Evolutionary conservation across 2,329 filamentous ascomycete species (phyloP).

Genomic region (Tolypocladium cylindrosporum): DNA sequence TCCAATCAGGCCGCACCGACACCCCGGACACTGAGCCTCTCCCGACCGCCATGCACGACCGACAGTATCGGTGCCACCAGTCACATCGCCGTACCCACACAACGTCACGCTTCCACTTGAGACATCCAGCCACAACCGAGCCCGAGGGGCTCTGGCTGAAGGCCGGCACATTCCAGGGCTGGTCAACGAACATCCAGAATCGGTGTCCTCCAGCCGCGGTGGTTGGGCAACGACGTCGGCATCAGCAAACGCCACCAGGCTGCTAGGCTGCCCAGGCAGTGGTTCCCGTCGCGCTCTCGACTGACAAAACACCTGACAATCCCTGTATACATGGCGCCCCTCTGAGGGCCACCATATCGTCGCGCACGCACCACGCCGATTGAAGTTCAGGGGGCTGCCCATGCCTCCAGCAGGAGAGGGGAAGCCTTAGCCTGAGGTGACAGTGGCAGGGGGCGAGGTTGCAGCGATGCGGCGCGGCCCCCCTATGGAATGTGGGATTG

Average conservation of each 20-base stretch:
- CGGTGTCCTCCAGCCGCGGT: not conserved
- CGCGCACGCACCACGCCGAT: not conserved
- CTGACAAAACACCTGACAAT: not conserved
- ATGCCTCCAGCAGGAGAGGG: not conserved
- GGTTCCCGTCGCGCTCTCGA: not conserved
- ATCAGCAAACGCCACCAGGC: not conserved
- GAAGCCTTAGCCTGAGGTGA: not conserved
- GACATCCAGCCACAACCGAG: not conserved
- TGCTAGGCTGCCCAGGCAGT: too few species aligned
- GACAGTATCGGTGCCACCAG: not conserved
- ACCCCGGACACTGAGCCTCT: constrained; percentile 3
- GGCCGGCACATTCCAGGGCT: not conserved
- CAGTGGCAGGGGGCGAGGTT: not conserved
- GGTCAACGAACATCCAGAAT: not conserved
- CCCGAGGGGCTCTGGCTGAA: not conserved
- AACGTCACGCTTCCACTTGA: not conserved
- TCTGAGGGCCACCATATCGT: not conserved
- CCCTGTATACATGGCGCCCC: not conserved
- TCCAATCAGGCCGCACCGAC: constrained; percentile 3
- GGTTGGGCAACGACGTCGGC: not conserved
- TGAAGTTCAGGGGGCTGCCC: not conserved
- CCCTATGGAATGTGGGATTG: not conserved
- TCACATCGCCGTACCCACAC: not conserved
- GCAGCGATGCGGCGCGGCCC: not conserved
- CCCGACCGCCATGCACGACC: not conserved